A percentile compares a stretch with the other conserved stretches of the same genome.
Evolutionary conservation across 1,139 yeast species (phyloP).

Genomic region (Nakaseomyces uthaithaninus): DNA sequence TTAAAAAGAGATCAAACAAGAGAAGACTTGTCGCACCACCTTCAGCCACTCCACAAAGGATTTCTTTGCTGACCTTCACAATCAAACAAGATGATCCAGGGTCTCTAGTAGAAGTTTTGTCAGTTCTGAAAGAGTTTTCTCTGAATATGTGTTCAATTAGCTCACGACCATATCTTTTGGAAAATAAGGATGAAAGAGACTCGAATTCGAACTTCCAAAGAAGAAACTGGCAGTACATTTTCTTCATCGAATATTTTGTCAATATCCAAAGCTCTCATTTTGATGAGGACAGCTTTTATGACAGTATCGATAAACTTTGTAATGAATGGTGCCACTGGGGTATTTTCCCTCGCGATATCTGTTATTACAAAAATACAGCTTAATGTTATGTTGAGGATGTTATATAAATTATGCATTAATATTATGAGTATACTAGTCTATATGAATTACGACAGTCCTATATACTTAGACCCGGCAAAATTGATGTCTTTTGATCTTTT

Average conservation of each 20-base stretch:
- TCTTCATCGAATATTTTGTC: slow-evolving; percentile 56
- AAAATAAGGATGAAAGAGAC: background rate
- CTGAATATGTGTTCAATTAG: slow-evolving; percentile 64
- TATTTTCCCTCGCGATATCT: slow-evolving; percentile 34
- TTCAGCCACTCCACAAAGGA: slow-evolving; percentile 16
- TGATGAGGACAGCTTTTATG: slow-evolving; percentile 20
- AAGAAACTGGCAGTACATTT: slow-evolving; percentile 67
- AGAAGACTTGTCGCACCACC: background rate
- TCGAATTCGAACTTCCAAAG: slow-evolving; percentile 12
- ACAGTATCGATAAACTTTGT: slow-evolving; percentile 27
- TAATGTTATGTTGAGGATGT: no score
- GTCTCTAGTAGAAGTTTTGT: slow-evolving; percentile 60
- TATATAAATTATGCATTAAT: no score
- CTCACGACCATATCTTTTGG: slow-evolving; percentile 45
- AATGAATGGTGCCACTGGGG: slow-evolving; percentile 35
- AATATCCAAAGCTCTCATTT: slow-evolving; percentile 10
- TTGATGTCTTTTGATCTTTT: slow-evolving; percentile 8
- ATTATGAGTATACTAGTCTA: no score
- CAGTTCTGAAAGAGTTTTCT: slow-evolving; percentile 47
- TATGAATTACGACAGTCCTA: no score
- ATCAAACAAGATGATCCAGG: slow-evolving; percentile 67
- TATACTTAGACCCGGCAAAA: slow-evolving; percentile 16
- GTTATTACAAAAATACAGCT: slow-evolving; percentile 27
- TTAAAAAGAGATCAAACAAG: slow-evolving; percentile 31
- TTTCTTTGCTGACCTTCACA: slow-evolving; percentile 59